These are phyloP conservation scores for Penicillium sp. DNA, from an alignment of 2,329 filamentous ascomycete species.

Conservation along the genomic window DNA sequence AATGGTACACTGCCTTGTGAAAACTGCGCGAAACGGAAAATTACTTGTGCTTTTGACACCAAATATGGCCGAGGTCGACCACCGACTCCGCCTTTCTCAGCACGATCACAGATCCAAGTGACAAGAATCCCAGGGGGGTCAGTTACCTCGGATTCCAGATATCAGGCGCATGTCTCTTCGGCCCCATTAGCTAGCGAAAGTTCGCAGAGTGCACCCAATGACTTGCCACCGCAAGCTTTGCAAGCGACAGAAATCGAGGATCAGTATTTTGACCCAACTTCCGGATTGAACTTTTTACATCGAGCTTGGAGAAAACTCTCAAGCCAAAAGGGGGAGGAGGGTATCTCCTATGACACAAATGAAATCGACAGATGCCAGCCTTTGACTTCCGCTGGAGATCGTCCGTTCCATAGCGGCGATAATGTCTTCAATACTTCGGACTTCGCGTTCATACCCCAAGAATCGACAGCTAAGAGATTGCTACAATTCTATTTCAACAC, in stretches of 20 bases:
- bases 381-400: constrained; percentile 39
- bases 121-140: constrained; percentile 7
- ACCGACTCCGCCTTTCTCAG: constrained; percentile 14
- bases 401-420: constrained; percentile 48
- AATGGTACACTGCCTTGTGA: constrained; percentile 52
- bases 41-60: constrained; percentile 13
- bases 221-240: constrained; percentile 9
- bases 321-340: constrained; percentile 2
- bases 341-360: constrained; percentile 2
- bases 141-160: neutral
- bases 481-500: constrained; percentile 18
- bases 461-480: neutral
- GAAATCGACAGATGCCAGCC: constrained; percentile 16
- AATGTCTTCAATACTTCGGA: constrained; percentile 27
- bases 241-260: constrained; percentile 22
- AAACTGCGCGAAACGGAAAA: constrained; percentile 17
- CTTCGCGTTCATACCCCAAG: constrained; percentile 19
- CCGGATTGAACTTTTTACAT: constrained; percentile 26
- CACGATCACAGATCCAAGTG: neutral
- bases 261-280: constrained; percentile 27
- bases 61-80: constrained; percentile 19
- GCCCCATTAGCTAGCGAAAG: neutral
- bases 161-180: neutral
- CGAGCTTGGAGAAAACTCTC: constrained; percentile 23
- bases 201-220: neutral